Evolutionary conservation across 805 yeast genomes (phyloP), one percentile per base, ranked within the genome.

Genomic region (Candida methanosorbosa): DNA sequence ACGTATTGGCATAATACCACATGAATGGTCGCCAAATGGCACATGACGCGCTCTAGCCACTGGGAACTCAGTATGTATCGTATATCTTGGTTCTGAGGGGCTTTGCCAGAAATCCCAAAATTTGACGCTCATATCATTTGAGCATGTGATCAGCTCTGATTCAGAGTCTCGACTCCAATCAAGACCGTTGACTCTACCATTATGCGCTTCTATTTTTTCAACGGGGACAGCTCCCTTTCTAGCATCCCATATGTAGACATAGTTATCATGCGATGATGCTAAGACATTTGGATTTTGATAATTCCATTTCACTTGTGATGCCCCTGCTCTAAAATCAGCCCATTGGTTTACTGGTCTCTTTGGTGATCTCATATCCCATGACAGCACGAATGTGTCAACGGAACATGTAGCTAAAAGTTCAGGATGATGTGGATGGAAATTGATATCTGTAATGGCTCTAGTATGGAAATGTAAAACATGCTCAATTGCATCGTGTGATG

Each of bases 311-410:
- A 87, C 96, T 55, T 90, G 97, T 0, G 94, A 75, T 3, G 97
- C 94, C 2, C 94, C 90, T 1, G 96, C 94, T 37, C 83, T 63
- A 94, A 96, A 92, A 51, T 90, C 95, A n/a, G 95, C 85, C 61
- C 85, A 87, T 31, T 77, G 69, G 38, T 70, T 69, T 4, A 75
- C 78, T 0, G 97, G 95, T 40, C 73, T 64, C 32, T 73, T 62
- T 0, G 95, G 90, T 13, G 78, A 67, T 38, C 97, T 66, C 65
- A 88, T 66, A 58, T 92, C 98, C 98, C 98, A 92, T 3, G 82
- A 75, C 36, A 77, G 75, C 15, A 87, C 81, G 47, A 76, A 81
- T 0, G 96, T 80, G 52, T 92, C 98, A 12, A 92, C 84, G 0
- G 95, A 81, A 52, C 97, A 86, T 0, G 98, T 90, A 0, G 96